Evolutionary conservation across 495 filamentous ascomycete genomes (phyloP).

Genomic region (Penicillium waksmanii): DNA sequence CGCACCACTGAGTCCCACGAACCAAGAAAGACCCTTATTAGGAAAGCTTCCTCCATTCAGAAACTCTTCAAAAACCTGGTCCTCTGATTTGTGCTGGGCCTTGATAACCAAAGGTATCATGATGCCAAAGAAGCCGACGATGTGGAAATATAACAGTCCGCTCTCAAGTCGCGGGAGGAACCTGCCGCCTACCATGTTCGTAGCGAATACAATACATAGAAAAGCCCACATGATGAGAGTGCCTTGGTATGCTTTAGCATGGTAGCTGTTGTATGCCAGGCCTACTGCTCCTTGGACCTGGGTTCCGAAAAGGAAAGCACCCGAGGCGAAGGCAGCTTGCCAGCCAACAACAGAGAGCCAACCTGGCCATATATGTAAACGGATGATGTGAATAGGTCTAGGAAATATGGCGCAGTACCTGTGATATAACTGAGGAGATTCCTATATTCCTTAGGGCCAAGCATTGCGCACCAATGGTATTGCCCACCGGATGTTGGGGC

Average conservation of each 20-base stretch:
- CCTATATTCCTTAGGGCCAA: conserved; percentile 39
- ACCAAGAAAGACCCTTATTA: conserved; percentile 44
- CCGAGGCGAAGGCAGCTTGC: conserved; percentile 34
- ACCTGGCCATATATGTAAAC: conserved; percentile 17
- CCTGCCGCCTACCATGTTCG: conserved; percentile 41
- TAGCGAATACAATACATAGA: conserved; percentile 29
- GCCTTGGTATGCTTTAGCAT: conserved; percentile 46
- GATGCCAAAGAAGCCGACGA: conserved; percentile 49
- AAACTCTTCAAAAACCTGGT: conserved; percentile 47
- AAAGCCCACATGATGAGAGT: conserved; percentile 49
- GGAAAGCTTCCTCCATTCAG: conserved; percentile 42
- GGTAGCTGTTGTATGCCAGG: conserved; percentile 45
- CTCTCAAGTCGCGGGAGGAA: conserved; percentile 52
- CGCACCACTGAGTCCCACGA: conserved; percentile 46
- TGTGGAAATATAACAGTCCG: conserved; percentile 49
- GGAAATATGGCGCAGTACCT: neutral
- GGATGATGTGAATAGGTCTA: neutral
- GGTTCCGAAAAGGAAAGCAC: conserved; percentile 34
- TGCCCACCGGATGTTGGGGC: conserved; percentile 45
- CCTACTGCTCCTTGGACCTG: conserved; percentile 40
- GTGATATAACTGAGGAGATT: conserved; percentile 45
- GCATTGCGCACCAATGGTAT: conserved; percentile 49
- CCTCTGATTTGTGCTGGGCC: conserved; percentile 39
- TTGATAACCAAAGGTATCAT: conserved; percentile 46
- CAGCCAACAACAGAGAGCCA: conserved; percentile 40